Evolutionary conservation across 805 yeast species (phyloP), one percentile per base, ranked within the genome.

Genomic region (Candida sanyiensis): DNA sequence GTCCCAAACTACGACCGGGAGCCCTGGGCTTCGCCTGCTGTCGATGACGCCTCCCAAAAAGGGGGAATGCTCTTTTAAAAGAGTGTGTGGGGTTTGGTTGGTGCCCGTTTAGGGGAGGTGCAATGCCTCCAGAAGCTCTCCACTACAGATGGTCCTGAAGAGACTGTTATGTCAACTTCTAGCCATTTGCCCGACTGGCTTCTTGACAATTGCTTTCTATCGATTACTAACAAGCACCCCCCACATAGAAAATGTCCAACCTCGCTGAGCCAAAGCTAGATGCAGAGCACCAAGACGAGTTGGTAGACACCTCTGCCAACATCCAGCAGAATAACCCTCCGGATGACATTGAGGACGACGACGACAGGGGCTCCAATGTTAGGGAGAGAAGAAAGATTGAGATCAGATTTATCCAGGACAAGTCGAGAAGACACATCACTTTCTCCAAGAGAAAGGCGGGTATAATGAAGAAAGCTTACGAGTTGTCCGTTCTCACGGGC

Each of bases 391-490:
- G 98, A 70, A 90, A 90, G 66, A 90, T 90, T 56, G 98, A 93
- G 64, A 93, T 93, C 62, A 86, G 87, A 69, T 93, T 93, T 59
- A 93, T 93, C 57, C 96, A 90, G 68, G 97, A 93, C 64, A 93
- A 93, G 67, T 86, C 96, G 16, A 80, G 98, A 62, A 85, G 98
- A 58, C 98, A 93, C 66, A 94, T 93, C 54, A 93, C 98, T 22
- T 93, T 93, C 57, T 87, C 97, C 38, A 93, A 93, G 69, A 83
- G 98, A 66, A 90, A 90, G 66, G 97, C 96, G 33, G 98, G 98
- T 52, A 90, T 93, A 57, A 93, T 93, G 98, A 93, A 93, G 69
- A 93, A 93, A 69, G 98, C 98, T n/a, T 93, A 90, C 66, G 98
- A 93, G 62, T 73, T 93, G 48, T 83, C 95, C 16, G 97, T 93